Percentiles rank a stretch among this genome's conserved stretches.
phyloP scores from a whole-genome alignment of 768 basidiomycete genomes.

The Daedaleopsis sinensis region DNA sequence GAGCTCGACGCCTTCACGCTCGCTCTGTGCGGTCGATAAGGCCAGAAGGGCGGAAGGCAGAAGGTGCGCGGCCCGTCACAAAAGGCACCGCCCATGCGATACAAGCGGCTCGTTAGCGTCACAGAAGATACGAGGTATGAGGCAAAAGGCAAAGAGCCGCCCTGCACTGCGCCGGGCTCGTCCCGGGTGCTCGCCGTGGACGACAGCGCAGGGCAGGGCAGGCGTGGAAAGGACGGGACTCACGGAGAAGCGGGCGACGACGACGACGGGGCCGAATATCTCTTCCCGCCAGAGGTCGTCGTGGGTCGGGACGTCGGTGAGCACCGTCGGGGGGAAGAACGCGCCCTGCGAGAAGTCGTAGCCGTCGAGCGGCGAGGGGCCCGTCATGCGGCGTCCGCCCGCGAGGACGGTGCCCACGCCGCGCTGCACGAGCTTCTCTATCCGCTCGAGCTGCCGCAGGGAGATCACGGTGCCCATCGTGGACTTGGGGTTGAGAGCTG shows the following conservation, averaged over 20 bases:
- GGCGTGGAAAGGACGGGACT: slow-evolving; percentile 16
- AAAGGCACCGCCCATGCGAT: neutral
- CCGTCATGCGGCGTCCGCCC: slow-evolving; percentile 71
- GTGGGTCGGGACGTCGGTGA: slow-evolving; percentile 54
- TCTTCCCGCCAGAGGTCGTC: slow-evolving; percentile 83
- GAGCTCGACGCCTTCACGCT: slow-evolving; percentile 64
- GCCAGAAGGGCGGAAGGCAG: neutral
- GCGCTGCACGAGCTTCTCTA: slow-evolving; percentile 57
- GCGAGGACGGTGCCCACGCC: slow-evolving; percentile 50
- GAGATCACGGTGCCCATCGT: slow-evolving; percentile 87
- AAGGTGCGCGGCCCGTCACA: neutral
- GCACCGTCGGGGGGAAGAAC: slow-evolving; percentile 83
- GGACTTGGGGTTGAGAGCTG: slow-evolving; percentile 70
- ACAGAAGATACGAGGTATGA: neutral
- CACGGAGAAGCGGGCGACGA: slow-evolving; percentile 58
- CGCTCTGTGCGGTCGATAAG: slow-evolving; percentile 42
- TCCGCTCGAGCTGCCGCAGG: slow-evolving; percentile 59
- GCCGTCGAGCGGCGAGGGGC: slow-evolving; percentile 64
- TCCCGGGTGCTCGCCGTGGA: too few relatives aligned
- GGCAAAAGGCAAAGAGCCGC: neutral
- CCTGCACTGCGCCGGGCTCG: too few relatives aligned
- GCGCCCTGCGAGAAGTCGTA: slow-evolving; percentile 71
- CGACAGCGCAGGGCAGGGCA: too few relatives aligned
- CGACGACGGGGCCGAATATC: slow-evolving; percentile 85
- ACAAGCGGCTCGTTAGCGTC: slow-evolving; percentile 26